Base-by-base conservation (phyloP, 228 moss, liverwort and hornwort species). In the Sphagnum magellanicum region DNA sequence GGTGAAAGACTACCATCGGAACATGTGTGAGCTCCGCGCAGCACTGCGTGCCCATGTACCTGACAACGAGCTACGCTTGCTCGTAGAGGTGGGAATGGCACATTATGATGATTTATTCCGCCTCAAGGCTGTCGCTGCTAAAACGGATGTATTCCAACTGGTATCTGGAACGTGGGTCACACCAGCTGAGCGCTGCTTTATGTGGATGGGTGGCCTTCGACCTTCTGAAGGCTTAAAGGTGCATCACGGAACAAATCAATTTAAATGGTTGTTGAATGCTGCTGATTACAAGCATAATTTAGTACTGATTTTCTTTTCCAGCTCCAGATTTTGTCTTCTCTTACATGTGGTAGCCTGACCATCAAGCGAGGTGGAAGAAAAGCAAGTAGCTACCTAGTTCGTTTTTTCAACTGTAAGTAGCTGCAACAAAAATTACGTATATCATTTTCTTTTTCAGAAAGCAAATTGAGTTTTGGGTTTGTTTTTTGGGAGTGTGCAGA, bases 121-220 rank as follows among this genome's bases (percentile, higher is more conserved):
- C 63, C 81, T 98, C 55, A 98, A 98, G 86, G 85, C 88, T 69
- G 77, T 81, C 57, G 98, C 98, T 77, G 98, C 98, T 48, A 98
- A 94, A 79, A 94, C 98, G 50, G 98, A 98, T 73, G 98, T 98
- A 48, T 98, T 98, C 64, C 98, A 98, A 71, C 90, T 98, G 50
- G 92, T 98, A 50, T 98, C 98, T 15, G 98, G 98, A 76, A 98
- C 93, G 94, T 98, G 98, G 98, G 92, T 94, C 76, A 98, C 98
- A 52, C 98, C 98, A 61, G 98, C 98, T 16, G 94, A 98, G 68
- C 87, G 98, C 59, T 98, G 93, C 73, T 98, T 98, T 71, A 89
- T 98, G 90, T 98, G 98, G 98, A 98, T 98, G 98, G 98, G 98
- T 76, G 98, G 98, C 50, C 94, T 92, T 69, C 87, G 92, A 69